These are phyloP conservation scores for Trichoderma koningii DNA, from an alignment of 2,329 filamentous ascomycete genomes.

Conservation along the genomic window DNA sequence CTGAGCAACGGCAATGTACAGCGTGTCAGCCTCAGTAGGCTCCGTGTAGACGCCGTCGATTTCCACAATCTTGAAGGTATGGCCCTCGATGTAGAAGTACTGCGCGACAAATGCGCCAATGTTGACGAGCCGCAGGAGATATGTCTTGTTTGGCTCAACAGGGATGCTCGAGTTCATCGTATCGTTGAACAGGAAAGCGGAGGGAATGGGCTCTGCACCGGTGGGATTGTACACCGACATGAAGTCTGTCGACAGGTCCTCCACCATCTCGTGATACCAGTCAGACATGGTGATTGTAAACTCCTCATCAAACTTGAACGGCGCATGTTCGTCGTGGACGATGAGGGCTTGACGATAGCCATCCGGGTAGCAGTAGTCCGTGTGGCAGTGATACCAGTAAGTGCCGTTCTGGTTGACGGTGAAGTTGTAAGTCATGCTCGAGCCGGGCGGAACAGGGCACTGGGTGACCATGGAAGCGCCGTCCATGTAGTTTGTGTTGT, in stretches of 20 bases:
- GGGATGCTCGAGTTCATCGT: slow-evolving; percentile 42
- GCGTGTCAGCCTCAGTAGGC: slow-evolving; percentile 43
- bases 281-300: slow-evolving; percentile 59
- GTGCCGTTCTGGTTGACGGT: slow-evolving; percentile 59
- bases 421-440: slow-evolving; percentile 59
- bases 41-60: slow-evolving; percentile 55
- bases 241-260: slow-evolving; percentile 35
- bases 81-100: slow-evolving; percentile 50
- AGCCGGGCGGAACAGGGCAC: slow-evolving; percentile 56
- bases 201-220: slow-evolving; percentile 58
- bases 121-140: slow-evolving; percentile 57
- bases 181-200: slow-evolving; percentile 57
- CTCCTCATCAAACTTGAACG: slow-evolving; percentile 57
- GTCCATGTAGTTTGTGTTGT: slow-evolving; percentile 61
- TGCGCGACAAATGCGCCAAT: slow-evolving; percentile 55
- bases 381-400: slow-evolving; percentile 65
- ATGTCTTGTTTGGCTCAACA: slow-evolving; percentile 49
- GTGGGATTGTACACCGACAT: slow-evolving; percentile 43
- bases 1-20: slow-evolving; percentile 54
- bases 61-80: slow-evolving; percentile 42
- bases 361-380: slow-evolving; percentile 28
- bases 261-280: slow-evolving; percentile 62
- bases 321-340: slow-evolving; percentile 54
- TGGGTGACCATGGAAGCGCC: slow-evolving; percentile 60
- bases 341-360: slow-evolving; percentile 53